Evolutionary conservation across 805 yeast genomes (phyloP), one percentile per base, ranked within the genome.

Genomic region (Candida stauntonica): DNA sequence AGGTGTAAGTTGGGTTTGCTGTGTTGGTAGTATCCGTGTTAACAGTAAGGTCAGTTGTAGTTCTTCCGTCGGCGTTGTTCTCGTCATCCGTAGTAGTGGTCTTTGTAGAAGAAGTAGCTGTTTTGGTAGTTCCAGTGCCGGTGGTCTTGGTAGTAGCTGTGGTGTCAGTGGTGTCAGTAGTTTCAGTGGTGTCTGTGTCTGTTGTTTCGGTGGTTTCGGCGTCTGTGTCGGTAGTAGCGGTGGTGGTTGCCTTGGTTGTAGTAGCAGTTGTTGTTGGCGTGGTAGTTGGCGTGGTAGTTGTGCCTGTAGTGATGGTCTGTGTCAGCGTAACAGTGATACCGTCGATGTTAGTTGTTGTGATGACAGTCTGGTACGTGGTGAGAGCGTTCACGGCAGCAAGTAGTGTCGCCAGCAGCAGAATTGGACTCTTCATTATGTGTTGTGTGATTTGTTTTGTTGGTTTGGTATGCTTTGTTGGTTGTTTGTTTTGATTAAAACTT

Each of bases 1-100:
- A 55, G n/a, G 57, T 52, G 39, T 48, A 55, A 1, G 50, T 45
- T 46, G 60, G 60, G 36, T 55, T 50, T 2, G 34, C 37, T 3
- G 48, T n/a, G n/a, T n/a, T 36, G 16, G 35, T 39, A 11, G 48
- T 37, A 3, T 29, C 33, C 2, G 39, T 17, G 31, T 42, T 33
- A 5, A 29, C 39, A 12, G 56, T 52, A 26, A 53, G 35, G 2
- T 47, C 40, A 3, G 54, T 52, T 16, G 51, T 47, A 6, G 56
- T 43, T 18, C 44, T 39, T 5, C 40, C 32, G 18, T 44, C 21
- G 7, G 47, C 21, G 9, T 43, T 30, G 4, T 35, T 35, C 17
- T 41, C 38, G 17, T 13, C 33, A 7, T 15, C 15, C 12, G 31
- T 36, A 15, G 46, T 32, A 5, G 60, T 46, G 14, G 52, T 45